These are phyloP conservation scores for Pseudogymnoascus sp. DNA, from an alignment of 2,329 filamentous ascomycete genomes.

Conservation along the genomic window DNA sequence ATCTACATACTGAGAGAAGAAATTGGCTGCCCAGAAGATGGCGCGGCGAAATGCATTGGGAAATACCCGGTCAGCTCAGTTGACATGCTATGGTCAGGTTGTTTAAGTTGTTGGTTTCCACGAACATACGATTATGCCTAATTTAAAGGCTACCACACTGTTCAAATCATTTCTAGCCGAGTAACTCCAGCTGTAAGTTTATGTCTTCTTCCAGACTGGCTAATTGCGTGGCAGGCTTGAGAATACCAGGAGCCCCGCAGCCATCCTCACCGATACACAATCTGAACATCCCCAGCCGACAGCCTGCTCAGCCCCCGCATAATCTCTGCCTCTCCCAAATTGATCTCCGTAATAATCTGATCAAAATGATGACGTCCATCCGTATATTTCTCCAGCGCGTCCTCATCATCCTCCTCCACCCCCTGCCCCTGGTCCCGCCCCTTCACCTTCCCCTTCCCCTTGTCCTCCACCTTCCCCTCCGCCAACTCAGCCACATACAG, in stretches of 20 bases:
- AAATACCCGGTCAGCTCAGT: background rate
- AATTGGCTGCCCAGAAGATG: background rate
- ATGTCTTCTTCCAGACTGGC: background rate
- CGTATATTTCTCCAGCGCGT: conserved; percentile 55
- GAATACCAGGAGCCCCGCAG: no score
- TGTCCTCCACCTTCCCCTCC: conserved; percentile 36
- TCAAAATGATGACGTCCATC: conserved; percentile 74
- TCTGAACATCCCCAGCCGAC: conserved; percentile 33
- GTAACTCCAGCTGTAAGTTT: background rate
- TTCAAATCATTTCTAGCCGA: background rate
- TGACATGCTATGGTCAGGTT: background rate
- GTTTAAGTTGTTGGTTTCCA: background rate
- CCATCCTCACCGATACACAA: conserved; percentile 29
- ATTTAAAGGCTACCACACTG: background rate
- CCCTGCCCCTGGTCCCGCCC: conserved; percentile 20
- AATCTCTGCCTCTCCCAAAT: conserved; percentile 62
- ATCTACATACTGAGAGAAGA: no score
- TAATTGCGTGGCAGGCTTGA: background rate
- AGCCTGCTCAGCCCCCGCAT: conserved; percentile 59
- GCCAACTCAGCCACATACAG: conserved; percentile 52
- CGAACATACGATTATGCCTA: background rate
- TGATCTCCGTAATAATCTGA: conserved; percentile 72
- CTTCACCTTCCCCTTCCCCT: conserved; percentile 23
- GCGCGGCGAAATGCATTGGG: background rate
- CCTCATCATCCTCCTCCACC: conserved; percentile 31